Conservation (phyloP, 2,329 filamentous ascomycete genomes). For the Aphanoascus verrucosus region DNA sequence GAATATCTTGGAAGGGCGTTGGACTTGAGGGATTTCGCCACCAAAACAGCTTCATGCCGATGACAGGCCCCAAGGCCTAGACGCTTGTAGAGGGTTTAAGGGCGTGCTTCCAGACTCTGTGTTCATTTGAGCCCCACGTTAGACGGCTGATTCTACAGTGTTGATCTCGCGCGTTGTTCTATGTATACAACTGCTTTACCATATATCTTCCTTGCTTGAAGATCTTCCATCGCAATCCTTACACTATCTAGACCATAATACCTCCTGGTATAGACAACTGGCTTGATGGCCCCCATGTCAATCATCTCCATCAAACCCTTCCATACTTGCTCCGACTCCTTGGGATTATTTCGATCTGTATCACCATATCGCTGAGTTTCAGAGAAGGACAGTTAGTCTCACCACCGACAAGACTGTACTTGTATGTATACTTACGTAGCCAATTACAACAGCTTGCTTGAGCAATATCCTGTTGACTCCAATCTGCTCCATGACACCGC, state of each 20-base stretch:
- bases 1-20: too few relatives aligned
- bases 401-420: background rate
- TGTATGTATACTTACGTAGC: constrained; percentile 32
- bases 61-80: too few relatives aligned
- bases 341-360: constrained; percentile 41
- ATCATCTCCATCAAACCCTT: constrained; percentile 41
- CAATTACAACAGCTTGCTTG: constrained; percentile 44
- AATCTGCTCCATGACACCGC: constrained; percentile 44
- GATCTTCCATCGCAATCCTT: constrained; percentile 41
- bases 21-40: too few relatives aligned
- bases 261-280: constrained; percentile 40
- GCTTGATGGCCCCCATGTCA: constrained; percentile 38
- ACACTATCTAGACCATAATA: constrained; percentile 45
- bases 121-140: too few relatives aligned
- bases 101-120: too few relatives aligned
- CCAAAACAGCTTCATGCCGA: too few relatives aligned
- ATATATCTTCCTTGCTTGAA: constrained; percentile 42
- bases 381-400: background rate
- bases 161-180: constrained; percentile 8
- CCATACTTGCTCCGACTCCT: constrained; percentile 42
- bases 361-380: constrained; percentile 43
- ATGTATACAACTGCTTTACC: constrained; percentile 48
- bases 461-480: constrained; percentile 46
- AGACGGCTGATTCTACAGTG: background rate
- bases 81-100: too few relatives aligned